These are phyloP conservation scores for Aspergillus phoenicis DNA, from an alignment of 2,329 filamentous ascomycete species.

Conservation along the genomic window DNA sequence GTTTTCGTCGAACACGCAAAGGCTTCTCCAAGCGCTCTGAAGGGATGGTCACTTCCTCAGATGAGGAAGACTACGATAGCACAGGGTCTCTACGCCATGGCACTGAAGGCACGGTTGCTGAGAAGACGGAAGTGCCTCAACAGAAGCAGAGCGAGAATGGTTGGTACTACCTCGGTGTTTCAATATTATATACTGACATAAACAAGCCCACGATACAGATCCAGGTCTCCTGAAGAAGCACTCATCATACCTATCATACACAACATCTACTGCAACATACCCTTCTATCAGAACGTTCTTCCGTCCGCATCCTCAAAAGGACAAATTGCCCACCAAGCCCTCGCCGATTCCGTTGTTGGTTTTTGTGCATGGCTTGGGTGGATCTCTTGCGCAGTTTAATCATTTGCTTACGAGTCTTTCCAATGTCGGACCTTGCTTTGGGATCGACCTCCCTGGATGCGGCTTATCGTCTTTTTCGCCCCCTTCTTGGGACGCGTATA, in stretches of 20 bases:
- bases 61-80: conserved; percentile 41
- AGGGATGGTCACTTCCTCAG: conserved; percentile 37
- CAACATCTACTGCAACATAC: conserved; percentile 71
- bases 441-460: conserved; percentile 88
- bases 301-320: conserved; percentile 77
- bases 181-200: conserved; percentile 17
- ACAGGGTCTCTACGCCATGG: conserved; percentile 34
- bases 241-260: conserved; percentile 71
- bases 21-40: conserved; percentile 29
- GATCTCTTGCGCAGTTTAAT: conserved; percentile 85
- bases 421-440: conserved; percentile 80
- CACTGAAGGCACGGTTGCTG: conserved; percentile 23
- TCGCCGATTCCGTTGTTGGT: conserved; percentile 80
- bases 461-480: conserved; percentile 77
- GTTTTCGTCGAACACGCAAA: conserved; percentile 25
- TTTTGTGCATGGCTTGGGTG: conserved; percentile 91
- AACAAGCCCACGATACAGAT: conserved; percentile 57
- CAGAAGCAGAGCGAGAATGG: conserved; percentile 34
- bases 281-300: conserved; percentile 79
- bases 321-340: conserved; percentile 73
- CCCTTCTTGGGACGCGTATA: conserved; percentile 75
- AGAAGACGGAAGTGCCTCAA: conserved; percentile 27
- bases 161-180: conserved; percentile 18
- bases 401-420: conserved; percentile 77
- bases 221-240: conserved; percentile 79